A percentile compares a stretch with the other conserved stretches of the same genome.
These are phyloP conservation scores for Simplicillium aogashimaense DNA, from an alignment of 2,329 filamentous ascomycete genomes.

Conservation along the genomic window DNA sequence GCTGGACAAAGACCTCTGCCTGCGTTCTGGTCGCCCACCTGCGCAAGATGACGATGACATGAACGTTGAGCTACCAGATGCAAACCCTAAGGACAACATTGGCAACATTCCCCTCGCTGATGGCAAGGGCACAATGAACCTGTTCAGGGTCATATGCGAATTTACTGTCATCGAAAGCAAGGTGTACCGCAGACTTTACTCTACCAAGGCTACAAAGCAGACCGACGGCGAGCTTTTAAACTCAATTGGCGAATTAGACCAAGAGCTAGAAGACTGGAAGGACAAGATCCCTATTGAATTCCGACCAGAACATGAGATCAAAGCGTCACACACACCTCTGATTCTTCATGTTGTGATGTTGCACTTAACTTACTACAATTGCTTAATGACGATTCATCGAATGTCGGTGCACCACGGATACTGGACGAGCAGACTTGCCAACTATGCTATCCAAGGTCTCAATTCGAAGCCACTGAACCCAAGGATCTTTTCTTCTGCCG, in stretches of 20 bases:
- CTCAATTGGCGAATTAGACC: constrained; percentile 90
- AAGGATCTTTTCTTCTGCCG: constrained; percentile 85
- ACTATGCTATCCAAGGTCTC: constrained; percentile 89
- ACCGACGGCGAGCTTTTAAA: constrained; percentile 88
- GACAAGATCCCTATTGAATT: constrained; percentile 92
- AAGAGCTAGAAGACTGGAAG: constrained; percentile 88
- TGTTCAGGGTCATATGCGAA: constrained; percentile 88
- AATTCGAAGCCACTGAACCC: constrained; percentile 89
- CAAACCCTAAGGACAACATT: constrained; percentile 83
- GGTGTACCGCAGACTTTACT: constrained; percentile 89
- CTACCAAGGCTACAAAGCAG: constrained; percentile 82
- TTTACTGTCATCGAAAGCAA: constrained; percentile 87
- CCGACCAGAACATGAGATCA: constrained; percentile 94
- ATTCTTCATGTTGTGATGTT: constrained; percentile 89
- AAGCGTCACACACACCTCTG: constrained; percentile 82
- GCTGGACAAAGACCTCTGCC: constrained; percentile 53
- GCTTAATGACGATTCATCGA: constrained; percentile 90
- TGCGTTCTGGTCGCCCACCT: constrained; percentile 49
- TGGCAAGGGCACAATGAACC: constrained; percentile 84
- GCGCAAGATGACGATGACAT: constrained; percentile 62
- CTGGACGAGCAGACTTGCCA: constrained; percentile 91
- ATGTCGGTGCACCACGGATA: constrained; percentile 98
- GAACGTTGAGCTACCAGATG: constrained; percentile 91
- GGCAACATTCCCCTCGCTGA: constrained; percentile 88
- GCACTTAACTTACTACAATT: constrained; percentile 97